These are phyloP conservation scores for Chamaecrista fasciculata DNA, from an alignment of 306 rosid species.

Conservation along the genomic window DNA sequence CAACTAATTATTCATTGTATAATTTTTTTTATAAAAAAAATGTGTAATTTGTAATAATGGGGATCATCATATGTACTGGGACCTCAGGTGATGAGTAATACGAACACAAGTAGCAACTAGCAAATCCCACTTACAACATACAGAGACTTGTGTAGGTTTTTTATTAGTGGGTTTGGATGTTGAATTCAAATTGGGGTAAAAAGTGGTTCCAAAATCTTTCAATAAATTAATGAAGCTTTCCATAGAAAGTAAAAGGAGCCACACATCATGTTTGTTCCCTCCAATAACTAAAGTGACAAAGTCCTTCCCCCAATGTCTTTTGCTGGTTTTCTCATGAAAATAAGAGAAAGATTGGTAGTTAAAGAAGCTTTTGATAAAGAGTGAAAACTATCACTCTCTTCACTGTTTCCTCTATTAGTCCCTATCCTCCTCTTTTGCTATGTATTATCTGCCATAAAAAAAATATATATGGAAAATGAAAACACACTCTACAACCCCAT, in stretches of 20 bases:
- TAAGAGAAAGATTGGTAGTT: constrained; percentile 79
- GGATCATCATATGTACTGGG: constrained; percentile 34
- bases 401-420: constrained; percentile 41
- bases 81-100: constrained; percentile 14
- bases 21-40: no score
- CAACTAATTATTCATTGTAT: no score
- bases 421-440: constrained; percentile 26
- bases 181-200: constrained; percentile 38
- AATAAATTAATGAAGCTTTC: constrained; percentile 48
- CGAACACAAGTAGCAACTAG: background rate
- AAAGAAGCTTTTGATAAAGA: constrained; percentile 87
- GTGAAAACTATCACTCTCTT: constrained; percentile 47
- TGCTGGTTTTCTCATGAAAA: constrained; percentile 68
- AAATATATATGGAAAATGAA: no score
- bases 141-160: constrained; percentile 4
- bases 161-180: constrained; percentile 19
- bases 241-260: constrained; percentile 49
- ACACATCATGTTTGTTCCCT: constrained; percentile 41
- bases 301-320: constrained; percentile 77
- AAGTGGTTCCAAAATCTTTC: constrained; percentile 37
- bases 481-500: no score
- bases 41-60: constrained; percentile 15
- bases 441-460: constrained; percentile 10
- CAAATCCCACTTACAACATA: constrained; percentile 29
- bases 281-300: constrained; percentile 71